These are phyloP conservation scores for Pseudopyrenochaeta lycopersici DNA, from an alignment of 2,329 filamentous ascomycete genomes.

Conservation along the genomic window DNA sequence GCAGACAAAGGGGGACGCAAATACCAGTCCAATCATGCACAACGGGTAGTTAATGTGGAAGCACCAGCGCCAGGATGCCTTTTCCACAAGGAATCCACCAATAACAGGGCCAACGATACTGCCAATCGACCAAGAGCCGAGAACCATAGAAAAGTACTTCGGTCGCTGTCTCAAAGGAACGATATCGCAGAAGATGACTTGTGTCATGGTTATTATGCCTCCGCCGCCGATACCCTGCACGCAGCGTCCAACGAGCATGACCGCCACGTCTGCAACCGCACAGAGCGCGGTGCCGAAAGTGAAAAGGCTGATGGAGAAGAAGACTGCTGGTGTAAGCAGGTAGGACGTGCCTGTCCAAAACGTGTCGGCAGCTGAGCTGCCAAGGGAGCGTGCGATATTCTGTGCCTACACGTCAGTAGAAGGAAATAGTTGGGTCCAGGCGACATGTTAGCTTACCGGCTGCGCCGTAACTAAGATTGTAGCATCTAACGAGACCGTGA, in stretches of 20 bases:
- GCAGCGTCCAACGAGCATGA: constrained; percentile 46
- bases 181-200: constrained; percentile 57
- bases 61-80: constrained; percentile 68
- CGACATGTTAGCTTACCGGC: constrained; percentile 37
- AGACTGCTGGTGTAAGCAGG: constrained; percentile 70
- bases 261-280: constrained; percentile 44
- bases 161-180: constrained; percentile 53
- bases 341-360: constrained; percentile 81
- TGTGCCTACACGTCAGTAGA: neutral
- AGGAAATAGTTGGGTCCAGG: too few species aligned
- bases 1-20: constrained; percentile 34
- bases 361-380: constrained; percentile 55
- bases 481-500: constrained; percentile 42
- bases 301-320: constrained; percentile 63
- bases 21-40: constrained; percentile 41
- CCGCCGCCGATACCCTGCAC: constrained; percentile 52
- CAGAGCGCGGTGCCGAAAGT: constrained; percentile 58
- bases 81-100: constrained; percentile 62
- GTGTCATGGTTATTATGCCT: constrained; percentile 50
- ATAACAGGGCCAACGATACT: constrained; percentile 59
- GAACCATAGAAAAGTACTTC: constrained; percentile 52
- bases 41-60: constrained; percentile 72
- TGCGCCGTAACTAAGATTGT: constrained; percentile 41
- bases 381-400: constrained; percentile 33
- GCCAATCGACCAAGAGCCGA: constrained; percentile 62